phyloP scores from a whole-genome alignment of 2,329 filamentous ascomycete species.

The Emergomyces pasteurianus region DNA sequence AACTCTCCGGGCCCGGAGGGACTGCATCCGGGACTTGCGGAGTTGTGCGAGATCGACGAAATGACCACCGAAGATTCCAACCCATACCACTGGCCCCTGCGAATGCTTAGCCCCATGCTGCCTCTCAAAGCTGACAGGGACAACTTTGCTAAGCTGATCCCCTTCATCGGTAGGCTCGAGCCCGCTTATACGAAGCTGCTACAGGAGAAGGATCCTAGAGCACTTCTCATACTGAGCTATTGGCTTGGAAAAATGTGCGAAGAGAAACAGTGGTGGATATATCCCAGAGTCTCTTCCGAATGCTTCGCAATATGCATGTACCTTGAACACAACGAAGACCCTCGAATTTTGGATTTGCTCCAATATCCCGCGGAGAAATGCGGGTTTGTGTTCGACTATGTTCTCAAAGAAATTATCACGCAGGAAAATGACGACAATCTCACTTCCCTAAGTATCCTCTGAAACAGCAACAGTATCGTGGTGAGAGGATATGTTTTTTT shows the following conservation, averaged over 20 bases:
- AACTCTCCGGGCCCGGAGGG: slow-evolving; percentile 17
- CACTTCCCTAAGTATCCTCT: not conserved
- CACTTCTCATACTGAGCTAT: slow-evolving; percentile 22
- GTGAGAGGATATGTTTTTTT: no score
- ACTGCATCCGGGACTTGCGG: slow-evolving; percentile 21
- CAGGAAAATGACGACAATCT: slow-evolving; percentile 1
- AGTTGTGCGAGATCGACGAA: slow-evolving; percentile 23
- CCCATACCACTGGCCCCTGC: slow-evolving; percentile 25
- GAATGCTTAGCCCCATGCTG: slow-evolving; percentile 23
- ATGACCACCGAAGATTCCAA: slow-evolving; percentile 19
- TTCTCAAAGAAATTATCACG: slow-evolving; percentile 10
- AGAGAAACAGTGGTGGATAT: slow-evolving; percentile 20
- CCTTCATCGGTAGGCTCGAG: slow-evolving; percentile 25
- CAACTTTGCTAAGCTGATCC: slow-evolving; percentile 17
- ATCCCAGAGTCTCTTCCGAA: slow-evolving; percentile 21
- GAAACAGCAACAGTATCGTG: not conserved
- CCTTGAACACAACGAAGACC: slow-evolving; percentile 20
- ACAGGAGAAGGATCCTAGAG: slow-evolving; percentile 20
- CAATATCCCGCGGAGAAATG: slow-evolving; percentile 23
- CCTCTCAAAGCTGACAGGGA: slow-evolving; percentile 15
- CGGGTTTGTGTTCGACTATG: slow-evolving; percentile 20
- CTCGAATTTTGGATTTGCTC: slow-evolving; percentile 18
- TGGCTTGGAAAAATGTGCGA: slow-evolving; percentile 23
- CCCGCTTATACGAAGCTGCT: slow-evolving; percentile 19
- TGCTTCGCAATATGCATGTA: slow-evolving; percentile 28